Evolutionary conservation across 192 early-diverging fungal species (phyloP), one percentile per base, ranked within the genome.

Genomic region (Coemansia sp.): DNA sequence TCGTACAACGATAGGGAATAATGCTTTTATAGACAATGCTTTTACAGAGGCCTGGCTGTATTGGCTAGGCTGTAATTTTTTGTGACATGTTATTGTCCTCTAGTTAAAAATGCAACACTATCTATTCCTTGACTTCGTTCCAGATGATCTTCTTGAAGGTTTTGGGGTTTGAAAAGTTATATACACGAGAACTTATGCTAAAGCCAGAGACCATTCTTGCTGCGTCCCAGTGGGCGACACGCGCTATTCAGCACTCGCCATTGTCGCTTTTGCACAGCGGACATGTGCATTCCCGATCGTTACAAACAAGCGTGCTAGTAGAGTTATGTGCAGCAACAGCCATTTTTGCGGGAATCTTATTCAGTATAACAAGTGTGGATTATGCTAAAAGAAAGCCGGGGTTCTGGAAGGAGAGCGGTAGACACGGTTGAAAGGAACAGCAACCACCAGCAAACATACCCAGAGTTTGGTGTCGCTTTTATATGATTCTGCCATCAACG

Each of bases 261-360:
- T 18, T 58, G 18, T 58, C 66, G 58, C 62, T 60, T 41, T 69
- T 69, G 68, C 74, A 76, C 41, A 76, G 58, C 7, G 68, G 51
- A n/a, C 74, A 76, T 11, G 67, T 69, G 36, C 74, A 76, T 40
- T 70, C 68, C 36, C 74, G 74, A 48, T 76, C 74, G 47, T 41
- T n/a, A 41, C 42, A 39, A 39, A 68, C 51, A 61, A 65, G 48
- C 15, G 37, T 7, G 40, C 15, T 37, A 16, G 13, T 32, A 11
- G 40, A 18, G 57, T 59, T 59, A 8, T 15, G 18, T 8, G 39
- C 13, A 6, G 40, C n/a, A 1, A 15, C n/a, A n/a, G 32, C 39
- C 57, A 59, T 59, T 16, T 15, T 59, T 39, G 8, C 51, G 9
- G 6, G 18, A n/a, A 49, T 49, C 5, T 49, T 49, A 49, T 49